Conservation (phyloP, 345 rosid genomes). For the Dipteronia dyeriana region DNA sequence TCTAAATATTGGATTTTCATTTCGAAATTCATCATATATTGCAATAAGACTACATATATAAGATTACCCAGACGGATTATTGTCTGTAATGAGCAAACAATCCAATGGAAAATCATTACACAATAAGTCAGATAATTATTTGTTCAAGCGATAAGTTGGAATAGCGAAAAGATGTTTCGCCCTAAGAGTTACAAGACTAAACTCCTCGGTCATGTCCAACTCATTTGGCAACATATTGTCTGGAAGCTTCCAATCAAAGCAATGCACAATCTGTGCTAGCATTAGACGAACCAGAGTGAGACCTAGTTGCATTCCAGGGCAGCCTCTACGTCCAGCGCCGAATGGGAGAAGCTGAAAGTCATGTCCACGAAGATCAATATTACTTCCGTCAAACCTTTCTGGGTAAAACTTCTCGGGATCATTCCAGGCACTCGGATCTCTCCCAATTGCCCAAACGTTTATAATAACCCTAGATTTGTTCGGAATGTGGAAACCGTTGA, state of each 20-base stretch:
- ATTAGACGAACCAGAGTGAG: conserved; percentile 30
- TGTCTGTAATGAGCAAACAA: too few species aligned
- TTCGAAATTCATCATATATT: too few species aligned
- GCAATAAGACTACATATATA: too few species aligned
- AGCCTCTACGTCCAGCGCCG: conserved; percentile 46
- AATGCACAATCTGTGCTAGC: conserved; percentile 48
- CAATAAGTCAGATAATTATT: not conserved
- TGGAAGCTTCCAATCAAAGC: conserved; percentile 56
- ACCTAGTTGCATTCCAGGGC: conserved; percentile 48
- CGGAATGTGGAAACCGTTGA: conserved; percentile 40
- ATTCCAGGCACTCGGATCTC: conserved; percentile 38
- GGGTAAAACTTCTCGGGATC: conserved; percentile 43
- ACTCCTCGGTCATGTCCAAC: conserved; percentile 48
- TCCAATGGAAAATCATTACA: too few species aligned
- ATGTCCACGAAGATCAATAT: conserved; percentile 34
- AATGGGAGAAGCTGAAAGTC: conserved; percentile 53
- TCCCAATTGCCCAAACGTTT: conserved; percentile 46
- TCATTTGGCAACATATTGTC: conserved; percentile 23
- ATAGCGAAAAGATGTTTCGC: conserved; percentile 39
- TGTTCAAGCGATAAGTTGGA: conserved; percentile 35
- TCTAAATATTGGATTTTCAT: too few species aligned
- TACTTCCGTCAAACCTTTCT: conserved; percentile 36
- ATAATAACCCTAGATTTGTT: conserved; percentile 32
- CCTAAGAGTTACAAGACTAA: conserved; percentile 32
- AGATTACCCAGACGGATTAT: too few species aligned